Evolutionary conservation across 176 grass and related monocot genomes (phyloP).

Genomic region (Eragrostis nindensis): DNA sequence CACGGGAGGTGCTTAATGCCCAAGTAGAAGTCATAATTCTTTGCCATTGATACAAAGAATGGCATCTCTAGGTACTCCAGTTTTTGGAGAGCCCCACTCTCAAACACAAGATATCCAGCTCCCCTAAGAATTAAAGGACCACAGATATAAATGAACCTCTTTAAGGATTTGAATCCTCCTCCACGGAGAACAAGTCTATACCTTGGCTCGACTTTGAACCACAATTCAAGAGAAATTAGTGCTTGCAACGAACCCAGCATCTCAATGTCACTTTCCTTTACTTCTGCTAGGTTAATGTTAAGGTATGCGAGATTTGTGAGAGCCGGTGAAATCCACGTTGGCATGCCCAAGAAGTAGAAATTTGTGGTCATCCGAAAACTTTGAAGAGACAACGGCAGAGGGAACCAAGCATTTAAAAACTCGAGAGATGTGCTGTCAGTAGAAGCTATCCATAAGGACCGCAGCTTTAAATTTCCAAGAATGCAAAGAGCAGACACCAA

Average conservation of each 20-base stretch:
- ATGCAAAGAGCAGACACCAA: constrained; percentile 10
- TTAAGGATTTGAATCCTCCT: background rate
- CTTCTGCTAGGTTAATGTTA: background rate
- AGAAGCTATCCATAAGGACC: accelerated
- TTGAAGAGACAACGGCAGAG: constrained; percentile 15
- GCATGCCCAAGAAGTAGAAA: background rate
- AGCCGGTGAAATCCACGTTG: background rate
- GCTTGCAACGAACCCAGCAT: background rate
- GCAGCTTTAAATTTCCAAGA: constrained; percentile 3
- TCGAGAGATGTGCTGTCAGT: accelerated
- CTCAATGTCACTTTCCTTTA: background rate
- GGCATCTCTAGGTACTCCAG: background rate
- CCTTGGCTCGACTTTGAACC: background rate
- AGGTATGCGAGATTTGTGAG: background rate
- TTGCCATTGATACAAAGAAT: background rate
- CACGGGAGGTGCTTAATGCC: background rate
- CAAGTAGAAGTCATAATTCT: background rate
- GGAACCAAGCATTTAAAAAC: constrained; percentile 27
- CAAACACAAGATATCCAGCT: background rate
- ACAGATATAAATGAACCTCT: background rate
- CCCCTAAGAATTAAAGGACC: background rate
- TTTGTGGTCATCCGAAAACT: background rate
- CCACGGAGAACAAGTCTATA: background rate
- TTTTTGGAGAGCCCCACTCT: background rate
- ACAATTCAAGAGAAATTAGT: background rate